Evolutionary conservation across 352 stramenopile species (phyloP).

Genomic region (Phytophthora cactorum): DNA sequence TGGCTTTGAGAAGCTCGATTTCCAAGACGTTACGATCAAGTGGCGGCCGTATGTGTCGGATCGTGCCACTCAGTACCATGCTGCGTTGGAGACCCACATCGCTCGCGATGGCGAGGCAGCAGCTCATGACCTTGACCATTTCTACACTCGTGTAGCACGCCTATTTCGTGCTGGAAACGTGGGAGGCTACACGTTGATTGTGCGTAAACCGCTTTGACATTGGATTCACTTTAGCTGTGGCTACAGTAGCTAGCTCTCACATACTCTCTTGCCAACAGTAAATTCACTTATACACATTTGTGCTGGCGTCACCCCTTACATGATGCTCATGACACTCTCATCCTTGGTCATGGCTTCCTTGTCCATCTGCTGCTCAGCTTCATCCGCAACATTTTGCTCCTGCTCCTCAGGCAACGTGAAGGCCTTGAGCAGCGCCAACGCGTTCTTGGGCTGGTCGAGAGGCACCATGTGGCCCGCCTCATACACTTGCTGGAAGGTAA

Average conservation of each 20-base stretch:
- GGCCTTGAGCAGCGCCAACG: conserved; percentile 94
- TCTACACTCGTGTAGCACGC: conserved; percentile 65
- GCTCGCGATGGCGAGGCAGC: conserved; percentile 58
- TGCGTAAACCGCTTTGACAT: conserved; percentile 41
- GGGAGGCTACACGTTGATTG: conserved; percentile 65
- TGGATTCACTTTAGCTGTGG: conserved; percentile 23
- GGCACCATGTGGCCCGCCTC: conserved; percentile 97
- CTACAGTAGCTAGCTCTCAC: conserved; percentile 1
- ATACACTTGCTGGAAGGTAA: conserved; percentile 96
- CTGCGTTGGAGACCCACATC: conserved; percentile 54
- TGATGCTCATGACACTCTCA: conserved; percentile 48
- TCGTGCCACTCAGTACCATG: conserved; percentile 51
- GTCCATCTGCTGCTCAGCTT: conserved; percentile 31
- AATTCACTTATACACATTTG: conserved; percentile 27
- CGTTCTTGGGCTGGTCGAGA: conserved; percentile 93
- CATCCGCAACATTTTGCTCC: conserved; percentile 15
- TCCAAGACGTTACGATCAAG: conserved; percentile 68
- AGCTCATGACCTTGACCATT: conserved; percentile 69
- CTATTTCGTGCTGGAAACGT: conserved; percentile 68
- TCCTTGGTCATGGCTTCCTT: conserved; percentile 39
- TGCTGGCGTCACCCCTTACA: conserved; percentile 24
- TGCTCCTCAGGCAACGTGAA: conserved; percentile 75
- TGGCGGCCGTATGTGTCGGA: conserved; percentile 67
- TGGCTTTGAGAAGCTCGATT: conserved; percentile 63
- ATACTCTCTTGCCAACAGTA: conserved; percentile 6